phyloP scores from a whole-genome alignment of 2,329 filamentous ascomycete species.

The Neoarthrinium moseri region DNA sequence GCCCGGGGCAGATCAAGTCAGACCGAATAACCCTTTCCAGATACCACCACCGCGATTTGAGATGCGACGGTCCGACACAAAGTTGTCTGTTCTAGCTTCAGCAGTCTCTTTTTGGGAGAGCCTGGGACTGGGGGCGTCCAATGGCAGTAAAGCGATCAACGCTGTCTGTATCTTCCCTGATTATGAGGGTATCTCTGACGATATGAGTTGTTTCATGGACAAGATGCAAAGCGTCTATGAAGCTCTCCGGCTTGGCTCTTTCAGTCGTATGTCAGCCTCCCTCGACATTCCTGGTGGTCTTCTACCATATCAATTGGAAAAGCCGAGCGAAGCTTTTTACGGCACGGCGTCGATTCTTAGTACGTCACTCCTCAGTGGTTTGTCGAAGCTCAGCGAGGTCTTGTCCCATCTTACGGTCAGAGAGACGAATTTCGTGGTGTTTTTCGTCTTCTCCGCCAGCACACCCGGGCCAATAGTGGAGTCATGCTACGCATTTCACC shows the following conservation, averaged over 20 bases:
- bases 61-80: conserved; percentile 66
- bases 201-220: conserved; percentile 63
- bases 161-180: conserved; percentile 70
- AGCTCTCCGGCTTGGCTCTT: conserved; percentile 67
- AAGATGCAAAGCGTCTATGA: conserved; percentile 72
- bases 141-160: conserved; percentile 68
- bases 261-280: conserved; percentile 47
- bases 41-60: conserved; percentile 71
- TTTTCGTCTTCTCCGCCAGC: conserved; percentile 70
- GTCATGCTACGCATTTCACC: conserved; percentile 71
- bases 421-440: conserved; percentile 69
- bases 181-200: conserved; percentile 60
- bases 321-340: conserved; percentile 37
- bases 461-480: conserved; percentile 63
- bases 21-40: conserved; percentile 54
- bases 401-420: conserved; percentile 40
- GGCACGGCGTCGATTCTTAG: conserved; percentile 40
- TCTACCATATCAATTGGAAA: conserved; percentile 49
- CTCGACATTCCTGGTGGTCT: conserved; percentile 47
- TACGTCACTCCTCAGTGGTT: conserved; percentile 46
- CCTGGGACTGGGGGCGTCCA: conserved; percentile 69
- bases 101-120: conserved; percentile 81
- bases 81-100: conserved; percentile 71
- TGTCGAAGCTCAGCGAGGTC: conserved; percentile 46
- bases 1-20: conserved; percentile 45